Conservation (phyloP, 257 asterid species). For the Anisodus acutangulus region DNA sequence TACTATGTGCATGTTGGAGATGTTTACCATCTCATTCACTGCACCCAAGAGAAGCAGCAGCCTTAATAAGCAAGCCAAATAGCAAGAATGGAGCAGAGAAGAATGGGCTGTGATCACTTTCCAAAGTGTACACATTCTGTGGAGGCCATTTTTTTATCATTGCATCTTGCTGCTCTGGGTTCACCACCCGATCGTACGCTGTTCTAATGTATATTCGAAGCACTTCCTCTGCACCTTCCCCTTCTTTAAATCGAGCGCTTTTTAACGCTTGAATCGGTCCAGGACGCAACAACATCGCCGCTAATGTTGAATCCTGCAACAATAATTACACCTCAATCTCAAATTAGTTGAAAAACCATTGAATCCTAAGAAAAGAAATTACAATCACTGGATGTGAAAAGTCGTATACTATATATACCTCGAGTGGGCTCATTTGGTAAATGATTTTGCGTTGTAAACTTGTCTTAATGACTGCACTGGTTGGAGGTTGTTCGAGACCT, state of each 20-base stretch:
- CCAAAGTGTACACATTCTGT: conserved; percentile 51
- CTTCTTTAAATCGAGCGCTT: conserved; percentile 43
- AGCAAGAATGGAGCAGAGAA: conserved; percentile 61
- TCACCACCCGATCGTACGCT: conserved; percentile 50
- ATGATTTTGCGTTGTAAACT: conserved; percentile 50
- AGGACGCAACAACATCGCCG: conserved; percentile 61
- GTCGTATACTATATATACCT: conserved; percentile 40
- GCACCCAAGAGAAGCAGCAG: conserved; percentile 39
- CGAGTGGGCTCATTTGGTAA: conserved; percentile 58
- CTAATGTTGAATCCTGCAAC: conserved; percentile 56
- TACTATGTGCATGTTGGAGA: not conserved
- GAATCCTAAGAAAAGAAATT: conserved; percentile 41
- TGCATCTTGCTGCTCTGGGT: conserved; percentile 64
- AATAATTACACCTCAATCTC: not conserved
- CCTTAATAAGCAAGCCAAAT: conserved; percentile 56
- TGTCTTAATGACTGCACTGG: conserved; percentile 43
- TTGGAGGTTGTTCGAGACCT: conserved; percentile 61
- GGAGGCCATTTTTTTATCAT: conserved; percentile 75
- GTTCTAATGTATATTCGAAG: conserved; percentile 60
- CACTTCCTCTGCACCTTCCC: conserved; percentile 45
- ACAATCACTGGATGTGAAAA: not conserved
- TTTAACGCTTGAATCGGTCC: conserved; percentile 61
- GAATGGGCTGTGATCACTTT: conserved; percentile 70
- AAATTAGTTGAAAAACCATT: not conserved
- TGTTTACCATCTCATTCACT: not conserved